Conservation (phyloP, 1,139 yeast genomes). For the Diutina mesorugosa region DNA sequence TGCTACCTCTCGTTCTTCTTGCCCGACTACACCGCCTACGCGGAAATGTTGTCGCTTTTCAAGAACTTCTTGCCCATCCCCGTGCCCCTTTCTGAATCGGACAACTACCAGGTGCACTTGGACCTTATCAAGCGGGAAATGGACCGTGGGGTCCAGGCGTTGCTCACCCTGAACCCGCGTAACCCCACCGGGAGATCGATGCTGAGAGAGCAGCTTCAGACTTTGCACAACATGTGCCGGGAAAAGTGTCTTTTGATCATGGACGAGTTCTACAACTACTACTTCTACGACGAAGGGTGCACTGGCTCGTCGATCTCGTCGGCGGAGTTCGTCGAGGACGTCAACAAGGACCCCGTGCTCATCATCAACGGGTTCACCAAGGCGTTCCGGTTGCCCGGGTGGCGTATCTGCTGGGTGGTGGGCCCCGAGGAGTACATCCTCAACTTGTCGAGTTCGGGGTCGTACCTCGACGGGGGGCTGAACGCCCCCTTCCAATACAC, state of each 20-base stretch:
- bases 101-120: slow-evolving; percentile 47
- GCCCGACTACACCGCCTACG: slow-evolving; percentile 62
- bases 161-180: slow-evolving; percentile 52
- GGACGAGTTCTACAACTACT: slow-evolving; percentile 59
- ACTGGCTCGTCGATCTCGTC: slow-evolving; percentile 45
- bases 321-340: slow-evolving; percentile 44
- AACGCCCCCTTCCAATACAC: slow-evolving; percentile 57
- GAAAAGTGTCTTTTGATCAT: slow-evolving; percentile 45
- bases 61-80: slow-evolving; percentile 61
- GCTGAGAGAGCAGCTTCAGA: slow-evolving; percentile 36
- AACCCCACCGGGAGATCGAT: slow-evolving; percentile 56
- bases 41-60: slow-evolving; percentile 58
- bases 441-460: slow-evolving; percentile 51
- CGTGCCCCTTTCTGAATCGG: slow-evolving; percentile 48
- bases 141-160: slow-evolving; percentile 50
- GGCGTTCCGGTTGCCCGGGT: slow-evolving; percentile 56
- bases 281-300: slow-evolving; percentile 48
- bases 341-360: slow-evolving; percentile 48
- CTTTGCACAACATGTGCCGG: slow-evolving; percentile 45
- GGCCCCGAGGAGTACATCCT: slow-evolving; percentile 55
- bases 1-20: slow-evolving; percentile 51
- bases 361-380: slow-evolving; percentile 55
- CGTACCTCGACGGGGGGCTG: slow-evolving; percentile 54
- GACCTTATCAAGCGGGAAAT: slow-evolving; percentile 43
- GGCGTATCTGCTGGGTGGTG: slow-evolving; percentile 59